These are phyloP conservation scores for Breviolum minutum DNA, from an alignment of 73 alveolate species.

Conservation along the genomic window DNA sequence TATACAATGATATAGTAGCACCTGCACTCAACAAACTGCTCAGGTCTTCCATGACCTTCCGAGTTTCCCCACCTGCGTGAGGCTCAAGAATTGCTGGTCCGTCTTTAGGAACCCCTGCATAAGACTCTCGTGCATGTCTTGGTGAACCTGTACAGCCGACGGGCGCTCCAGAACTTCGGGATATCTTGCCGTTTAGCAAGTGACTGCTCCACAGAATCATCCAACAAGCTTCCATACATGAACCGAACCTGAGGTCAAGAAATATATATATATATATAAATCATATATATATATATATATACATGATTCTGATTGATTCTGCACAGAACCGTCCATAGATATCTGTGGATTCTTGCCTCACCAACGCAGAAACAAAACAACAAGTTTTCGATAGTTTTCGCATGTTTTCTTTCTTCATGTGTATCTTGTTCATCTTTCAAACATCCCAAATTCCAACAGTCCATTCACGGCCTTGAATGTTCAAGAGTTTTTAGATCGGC, in stretches of 20 bases:
- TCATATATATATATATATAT: too few relatives aligned
- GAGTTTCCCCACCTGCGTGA: constrained; percentile 31
- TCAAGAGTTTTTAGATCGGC: background rate
- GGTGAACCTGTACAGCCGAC: constrained; percentile 52
- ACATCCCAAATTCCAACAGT: too few relatives aligned
- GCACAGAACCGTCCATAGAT: background rate
- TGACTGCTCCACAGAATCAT: background rate
- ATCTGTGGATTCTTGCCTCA: background rate
- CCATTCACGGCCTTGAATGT: too few relatives aligned
- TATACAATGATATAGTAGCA: too few relatives aligned
- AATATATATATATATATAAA: too few relatives aligned
- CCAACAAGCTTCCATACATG: background rate
- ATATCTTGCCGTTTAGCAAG: too few relatives aligned
- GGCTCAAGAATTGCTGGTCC: constrained; percentile 95
- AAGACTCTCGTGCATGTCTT: constrained; percentile 94
- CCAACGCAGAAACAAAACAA: too few relatives aligned
- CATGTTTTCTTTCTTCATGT: too few relatives aligned
- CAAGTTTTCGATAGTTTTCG: too few relatives aligned
- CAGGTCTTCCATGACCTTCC: background rate
- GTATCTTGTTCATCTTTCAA: too few relatives aligned
- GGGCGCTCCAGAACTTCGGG: background rate
- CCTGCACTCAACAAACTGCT: background rate
- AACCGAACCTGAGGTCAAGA: background rate
- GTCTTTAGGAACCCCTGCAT: constrained; percentile 95
- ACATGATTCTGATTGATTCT: too few relatives aligned